phyloP scores from a whole-genome alignment of 805 yeast genomes.

The Suhomyces sp. region DNA sequence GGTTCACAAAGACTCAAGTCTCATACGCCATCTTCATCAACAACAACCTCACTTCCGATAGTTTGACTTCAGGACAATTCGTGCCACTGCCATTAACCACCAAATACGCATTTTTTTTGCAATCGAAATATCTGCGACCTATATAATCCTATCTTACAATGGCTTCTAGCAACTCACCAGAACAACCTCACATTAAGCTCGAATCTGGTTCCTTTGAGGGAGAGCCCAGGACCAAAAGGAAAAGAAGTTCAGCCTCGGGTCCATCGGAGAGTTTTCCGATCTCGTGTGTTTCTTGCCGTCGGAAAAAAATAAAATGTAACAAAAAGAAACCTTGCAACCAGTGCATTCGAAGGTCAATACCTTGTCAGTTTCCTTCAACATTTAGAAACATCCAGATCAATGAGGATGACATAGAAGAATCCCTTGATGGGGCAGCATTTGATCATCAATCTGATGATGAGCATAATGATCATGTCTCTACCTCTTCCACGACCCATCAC shows the following conservation, averaged over 20 bases:
- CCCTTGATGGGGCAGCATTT: neutral
- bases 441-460: too few species aligned
- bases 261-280: conserved; percentile 28
- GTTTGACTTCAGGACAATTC: too few species aligned
- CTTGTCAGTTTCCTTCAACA: conserved; percentile 47
- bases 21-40: too few species aligned
- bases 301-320: conserved; percentile 37
- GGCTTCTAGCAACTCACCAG: neutral
- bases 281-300: conserved; percentile 37
- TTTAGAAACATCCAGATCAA: conserved; percentile 41
- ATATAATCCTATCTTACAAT: too few species aligned
- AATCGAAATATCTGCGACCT: too few species aligned
- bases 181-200: neutral
- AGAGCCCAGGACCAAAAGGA: conserved; percentile 1
- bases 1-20: too few species aligned
- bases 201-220: neutral
- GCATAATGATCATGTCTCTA: too few species aligned
- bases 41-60: too few species aligned
- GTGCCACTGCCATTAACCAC: too few species aligned
- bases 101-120: too few species aligned
- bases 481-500: too few species aligned
- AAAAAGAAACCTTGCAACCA: conserved; percentile 41
- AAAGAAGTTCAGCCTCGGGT: neutral
- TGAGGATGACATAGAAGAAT: conserved; percentile 17
- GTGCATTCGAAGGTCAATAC: conserved; percentile 36